Conservation (phyloP, 2,329 filamentous ascomycete genomes). For the Monilinia fructigena region DNA sequence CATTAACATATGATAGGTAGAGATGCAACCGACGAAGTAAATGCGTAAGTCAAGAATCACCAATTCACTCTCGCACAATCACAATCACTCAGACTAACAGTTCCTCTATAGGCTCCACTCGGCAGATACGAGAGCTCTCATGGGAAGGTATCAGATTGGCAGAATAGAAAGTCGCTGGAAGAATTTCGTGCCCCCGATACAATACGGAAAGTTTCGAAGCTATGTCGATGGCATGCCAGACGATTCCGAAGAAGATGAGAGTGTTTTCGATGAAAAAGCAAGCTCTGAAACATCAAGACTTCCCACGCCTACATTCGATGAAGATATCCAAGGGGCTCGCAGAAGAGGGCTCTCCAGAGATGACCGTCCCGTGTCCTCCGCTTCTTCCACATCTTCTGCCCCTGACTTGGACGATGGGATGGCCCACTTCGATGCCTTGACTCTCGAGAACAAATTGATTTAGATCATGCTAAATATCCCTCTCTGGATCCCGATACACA, state of each 20-base stretch:
- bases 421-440: conserved; percentile 70
- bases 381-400: conserved; percentile 59
- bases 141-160: conserved; percentile 81
- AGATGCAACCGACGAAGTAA: conserved; percentile 93
- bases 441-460: conserved; percentile 69
- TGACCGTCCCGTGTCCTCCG: conserved; percentile 37
- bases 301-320: conserved; percentile 41
- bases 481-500: conserved; percentile 72
- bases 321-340: conserved; percentile 28
- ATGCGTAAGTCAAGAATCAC: conserved; percentile 60
- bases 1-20: conserved; percentile 89
- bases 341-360: conserved; percentile 27
- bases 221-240: conserved; percentile 43
- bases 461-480: conserved; percentile 80
- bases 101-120: conserved; percentile 71
- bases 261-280: conserved; percentile 29
- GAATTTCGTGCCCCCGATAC: conserved; percentile 89
- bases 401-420: conserved; percentile 54
- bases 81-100: conserved; percentile 3
- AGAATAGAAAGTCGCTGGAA: conserved; percentile 76
- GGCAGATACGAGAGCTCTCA: conserved; percentile 67
- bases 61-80: not conserved
- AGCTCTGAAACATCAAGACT: conserved; percentile 37
- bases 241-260: conserved; percentile 41
- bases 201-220: conserved; percentile 74